These are phyloP conservation scores for Candida glucosophila DNA, from an alignment of 1,139 yeast species.

Conservation along the genomic window DNA sequence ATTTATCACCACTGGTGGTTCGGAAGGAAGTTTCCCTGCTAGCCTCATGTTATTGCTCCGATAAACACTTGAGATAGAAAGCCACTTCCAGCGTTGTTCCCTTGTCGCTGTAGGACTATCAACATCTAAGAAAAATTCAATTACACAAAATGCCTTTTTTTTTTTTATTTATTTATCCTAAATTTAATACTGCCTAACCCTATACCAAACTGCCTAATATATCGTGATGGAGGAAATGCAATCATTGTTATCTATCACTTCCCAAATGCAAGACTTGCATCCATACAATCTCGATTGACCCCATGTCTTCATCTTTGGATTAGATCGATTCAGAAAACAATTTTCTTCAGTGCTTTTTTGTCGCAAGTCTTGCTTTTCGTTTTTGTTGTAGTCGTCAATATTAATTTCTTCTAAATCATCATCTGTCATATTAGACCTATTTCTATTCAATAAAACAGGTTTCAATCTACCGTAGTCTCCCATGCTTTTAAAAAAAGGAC, in stretches of 20 bases:
- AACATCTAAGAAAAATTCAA: not conserved
- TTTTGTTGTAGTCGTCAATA: slow-evolving; percentile 8
- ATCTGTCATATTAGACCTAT: slow-evolving; percentile 40
- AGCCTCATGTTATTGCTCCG: slow-evolving; percentile 27
- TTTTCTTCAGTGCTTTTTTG: slow-evolving; percentile 4
- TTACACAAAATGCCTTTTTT: slow-evolving; percentile 1
- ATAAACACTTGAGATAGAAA: slow-evolving; percentile 22
- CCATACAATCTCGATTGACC: slow-evolving; percentile 47
- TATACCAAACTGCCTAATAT: slow-evolving; percentile 2
- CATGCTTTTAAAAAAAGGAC: slow-evolving; percentile 9
- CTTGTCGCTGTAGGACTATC: not conserved
- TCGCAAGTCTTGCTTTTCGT: slow-evolving; percentile 1
- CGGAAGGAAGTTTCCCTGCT: slow-evolving; percentile 23
- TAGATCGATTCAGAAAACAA: too few species aligned
- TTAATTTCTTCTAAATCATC: slow-evolving; percentile 30
- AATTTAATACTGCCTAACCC: not conserved
- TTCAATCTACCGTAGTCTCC: slow-evolving; percentile 9
- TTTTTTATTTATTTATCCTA: not conserved
- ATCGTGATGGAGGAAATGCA: slow-evolving; percentile 21
- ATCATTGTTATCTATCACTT: slow-evolving; percentile 37
- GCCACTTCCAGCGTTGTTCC: not conserved
- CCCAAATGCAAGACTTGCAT: slow-evolving; percentile 40
- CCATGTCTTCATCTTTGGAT: slow-evolving; percentile 28
- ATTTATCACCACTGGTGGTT: slow-evolving; percentile 25
- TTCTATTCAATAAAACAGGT: slow-evolving; percentile 41